Base-by-base conservation (phyloP, 1,284 basidiomycete genomes). In the Butyriboletus appendiculatus region DNA sequence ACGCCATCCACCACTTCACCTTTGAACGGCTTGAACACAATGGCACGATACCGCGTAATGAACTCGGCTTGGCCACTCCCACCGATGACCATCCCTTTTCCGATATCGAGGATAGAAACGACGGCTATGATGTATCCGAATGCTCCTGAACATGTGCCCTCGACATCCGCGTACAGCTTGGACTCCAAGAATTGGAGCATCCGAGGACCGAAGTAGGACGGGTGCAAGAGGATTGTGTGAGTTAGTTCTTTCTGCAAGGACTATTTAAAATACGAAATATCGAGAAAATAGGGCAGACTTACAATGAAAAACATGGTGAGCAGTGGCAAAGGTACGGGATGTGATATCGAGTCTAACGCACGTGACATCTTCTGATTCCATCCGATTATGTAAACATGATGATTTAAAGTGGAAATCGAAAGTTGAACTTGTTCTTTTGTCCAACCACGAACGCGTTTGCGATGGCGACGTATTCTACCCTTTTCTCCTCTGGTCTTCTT, bases 121-220 rank as follows among this genome's bases (percentile, higher is more conserved):
- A 99, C 96, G 28, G 95, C 92, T 68, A 99, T 96, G 75, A 99
- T 98, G 76, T 98, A 99, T 57, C 95, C 96, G 62, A 96, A 93
- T 66, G 92, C 88, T 49, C 96, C 96, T 38, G 92, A 94, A 69
- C 96, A 98, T 47, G 96, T 98, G 35, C 96, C 96, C 73, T 99
- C 96, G 55, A 98, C 96, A 71, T 98, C 96, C 20, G 93, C 86
- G 69, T 96, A 94, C 24, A 99, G 82, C 73, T 98, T 97, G 53
- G 89, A 88, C 69, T 94, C 87, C 55, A 99, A 84, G 74, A 94
- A 97, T 61, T 92, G 90, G 56, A 93, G 83, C 85, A 98, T 95
- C 58, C 92, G 89, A 7, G 96, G 94, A 15, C 96, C 96, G 71
- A 98, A 99, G 76, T 96, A 99, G 22, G 96, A 98, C 15, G 96